Conservation (phyloP, 768 basidiomycete genomes). For the Coprinopsis cinerea region DNA sequence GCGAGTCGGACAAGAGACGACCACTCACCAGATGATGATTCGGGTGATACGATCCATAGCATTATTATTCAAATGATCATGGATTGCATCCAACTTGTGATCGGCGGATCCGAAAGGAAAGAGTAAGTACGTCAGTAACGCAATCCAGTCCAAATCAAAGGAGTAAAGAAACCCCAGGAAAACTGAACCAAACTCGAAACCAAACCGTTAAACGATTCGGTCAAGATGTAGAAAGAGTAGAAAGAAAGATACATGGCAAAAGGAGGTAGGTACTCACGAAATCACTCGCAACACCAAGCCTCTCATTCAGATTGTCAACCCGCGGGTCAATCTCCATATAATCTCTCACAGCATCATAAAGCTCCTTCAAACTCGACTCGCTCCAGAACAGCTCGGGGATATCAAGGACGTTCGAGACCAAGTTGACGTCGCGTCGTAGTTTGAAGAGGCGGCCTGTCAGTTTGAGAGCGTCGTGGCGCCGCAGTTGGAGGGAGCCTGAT, state of each 20-base stretch:
- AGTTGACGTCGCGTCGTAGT: constrained; percentile 81
- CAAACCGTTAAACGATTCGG: too few relatives aligned
- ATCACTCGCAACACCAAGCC: constrained; percentile 80
- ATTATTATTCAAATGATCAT: constrained; percentile 85
- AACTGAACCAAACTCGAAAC: neutral
- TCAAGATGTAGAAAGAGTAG: too few relatives aligned
- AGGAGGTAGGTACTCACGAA: too few relatives aligned
- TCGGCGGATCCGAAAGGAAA: neutral
- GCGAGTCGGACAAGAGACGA: neutral
- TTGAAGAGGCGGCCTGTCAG: constrained; percentile 85
- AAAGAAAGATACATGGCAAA: too few relatives aligned
- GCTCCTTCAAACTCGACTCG: constrained; percentile 80
- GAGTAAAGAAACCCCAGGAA: neutral
- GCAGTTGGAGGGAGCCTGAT: constrained; percentile 70
- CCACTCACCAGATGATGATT: constrained; percentile 42
- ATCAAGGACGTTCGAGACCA: constrained; percentile 90
- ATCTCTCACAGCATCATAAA: constrained; percentile 90
- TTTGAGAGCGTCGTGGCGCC: constrained; percentile 77
- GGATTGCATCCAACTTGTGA: constrained; percentile 77
- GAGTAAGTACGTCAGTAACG: neutral
- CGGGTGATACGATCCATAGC: constrained; percentile 88
- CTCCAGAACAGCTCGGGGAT: constrained; percentile 94
- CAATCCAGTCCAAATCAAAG: neutral
- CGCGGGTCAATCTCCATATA: constrained; percentile 89
- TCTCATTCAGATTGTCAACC: constrained; percentile 84